These are phyloP conservation scores for Dissophora ornata DNA, from an alignment of 192 early-diverging fungal genomes.

Conservation along the genomic window DNA sequence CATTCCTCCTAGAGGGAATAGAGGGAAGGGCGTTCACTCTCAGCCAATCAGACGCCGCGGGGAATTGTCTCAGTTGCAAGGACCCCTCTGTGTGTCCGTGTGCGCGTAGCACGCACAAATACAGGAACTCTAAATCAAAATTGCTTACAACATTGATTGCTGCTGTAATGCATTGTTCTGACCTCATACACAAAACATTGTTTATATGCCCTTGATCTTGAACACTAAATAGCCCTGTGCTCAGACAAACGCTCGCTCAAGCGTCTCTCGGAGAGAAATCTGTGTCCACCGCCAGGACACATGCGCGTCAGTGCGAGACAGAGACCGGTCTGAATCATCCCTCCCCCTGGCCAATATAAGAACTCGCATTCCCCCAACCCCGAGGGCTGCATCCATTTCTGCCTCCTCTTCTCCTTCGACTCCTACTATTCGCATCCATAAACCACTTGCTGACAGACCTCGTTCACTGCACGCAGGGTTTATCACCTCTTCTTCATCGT, in stretches of 20 bases:
- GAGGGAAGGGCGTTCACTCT: neutral
- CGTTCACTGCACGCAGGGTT: neutral
- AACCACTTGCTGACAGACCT: neutral
- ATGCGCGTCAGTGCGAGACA: constrained; percentile 12
- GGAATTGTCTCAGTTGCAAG: constrained; percentile 12
- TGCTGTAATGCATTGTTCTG: no score
- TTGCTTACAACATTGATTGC: no score
- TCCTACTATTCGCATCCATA: neutral
- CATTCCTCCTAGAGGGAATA: neutral
- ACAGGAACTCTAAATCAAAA: no score
- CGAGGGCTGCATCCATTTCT: constrained; percentile 1
- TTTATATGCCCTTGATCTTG: no score
- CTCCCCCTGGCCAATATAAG: constrained; percentile 13
- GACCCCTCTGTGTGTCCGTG: neutral
- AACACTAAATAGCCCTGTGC: no score
- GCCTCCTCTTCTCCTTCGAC: constrained; percentile 1
- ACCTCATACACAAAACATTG: no score
- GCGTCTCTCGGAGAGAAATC: constrained; percentile 14
- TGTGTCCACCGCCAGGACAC: constrained; percentile 2
- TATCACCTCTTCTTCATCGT: constrained; percentile 3
- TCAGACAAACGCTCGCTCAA: neutral
- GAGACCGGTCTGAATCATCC: constrained; percentile 2
- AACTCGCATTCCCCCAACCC: constrained; percentile 8
- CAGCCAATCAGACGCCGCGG: constrained; percentile 14
- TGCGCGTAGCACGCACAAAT: no score